phyloP scores from a whole-genome alignment of 805 yeast genomes.

The Myxozyma mucilagina region DNA sequence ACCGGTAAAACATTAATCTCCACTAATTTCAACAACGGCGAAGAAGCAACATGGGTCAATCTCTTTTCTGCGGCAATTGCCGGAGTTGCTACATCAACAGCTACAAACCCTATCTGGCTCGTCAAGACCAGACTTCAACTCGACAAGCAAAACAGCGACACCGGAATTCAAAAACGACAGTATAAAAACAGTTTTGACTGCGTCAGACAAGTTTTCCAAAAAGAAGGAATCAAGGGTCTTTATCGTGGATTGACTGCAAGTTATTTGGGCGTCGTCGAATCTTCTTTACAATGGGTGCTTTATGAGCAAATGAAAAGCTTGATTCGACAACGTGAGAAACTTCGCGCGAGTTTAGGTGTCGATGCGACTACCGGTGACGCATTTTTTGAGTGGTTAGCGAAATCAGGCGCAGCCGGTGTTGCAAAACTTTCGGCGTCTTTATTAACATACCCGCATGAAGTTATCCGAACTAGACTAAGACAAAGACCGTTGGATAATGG shows the following conservation, averaged over 20 bases:
- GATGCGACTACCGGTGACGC: slow-evolving; percentile 54
- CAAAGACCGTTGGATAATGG: slow-evolving; percentile 88
- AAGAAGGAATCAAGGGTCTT: slow-evolving; percentile 78
- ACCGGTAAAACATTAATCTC: slow-evolving; percentile 79
- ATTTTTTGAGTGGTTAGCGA: slow-evolving; percentile 85
- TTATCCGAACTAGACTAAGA: slow-evolving; percentile 89
- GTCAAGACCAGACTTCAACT: slow-evolving; percentile 91
- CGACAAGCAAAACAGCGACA: slow-evolving; percentile 61
- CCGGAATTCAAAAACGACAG: slow-evolving; percentile 46
- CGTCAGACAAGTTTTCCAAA: slow-evolving; percentile 59
- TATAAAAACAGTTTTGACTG: slow-evolving; percentile 89
- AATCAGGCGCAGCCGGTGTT: slow-evolving; percentile 96
- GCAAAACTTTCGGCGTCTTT: slow-evolving; percentile 93
- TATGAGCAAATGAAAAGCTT: slow-evolving; percentile 89
- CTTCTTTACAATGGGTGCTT: slow-evolving; percentile 92
- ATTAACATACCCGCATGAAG: slow-evolving; percentile 96
- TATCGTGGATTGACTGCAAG: slow-evolving; percentile 94
- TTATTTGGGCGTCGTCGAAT: slow-evolving; percentile 88
- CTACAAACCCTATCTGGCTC: slow-evolving; percentile 97
- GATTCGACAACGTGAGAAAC: slow-evolving; percentile 53
- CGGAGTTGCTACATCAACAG: slow-evolving; percentile 91
- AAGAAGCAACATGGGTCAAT: slow-evolving; percentile 84
- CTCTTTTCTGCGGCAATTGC: slow-evolving; percentile 84
- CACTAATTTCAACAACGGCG: slow-evolving; percentile 63
- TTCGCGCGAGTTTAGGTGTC: slow-evolving; percentile 39